A percentile compares a stretch with the other conserved stretches of the same genome.
phyloP scores from a whole-genome alignment of 1,284 basidiomycete species.

The Austroboletus rostrupii region DNA sequence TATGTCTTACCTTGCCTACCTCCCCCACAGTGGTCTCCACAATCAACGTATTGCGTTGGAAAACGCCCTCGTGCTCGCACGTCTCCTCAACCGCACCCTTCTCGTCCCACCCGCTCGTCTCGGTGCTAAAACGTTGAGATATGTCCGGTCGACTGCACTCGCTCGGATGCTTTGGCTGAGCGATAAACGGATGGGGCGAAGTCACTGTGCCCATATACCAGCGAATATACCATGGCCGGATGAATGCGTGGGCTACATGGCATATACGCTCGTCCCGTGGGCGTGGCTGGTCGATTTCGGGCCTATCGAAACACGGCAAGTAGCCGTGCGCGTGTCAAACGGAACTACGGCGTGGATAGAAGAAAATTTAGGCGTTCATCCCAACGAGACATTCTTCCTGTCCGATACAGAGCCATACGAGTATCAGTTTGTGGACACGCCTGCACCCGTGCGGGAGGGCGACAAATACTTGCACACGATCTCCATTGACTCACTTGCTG shows the following conservation, averaged over 20 bases:
- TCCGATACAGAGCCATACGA: conserved; percentile 58
- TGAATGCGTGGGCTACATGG: conserved; percentile 57
- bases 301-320: conserved; percentile 29
- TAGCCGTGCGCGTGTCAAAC: conserved; percentile 44
- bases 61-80: conserved; percentile 70
- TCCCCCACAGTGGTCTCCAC: conserved; percentile 79
- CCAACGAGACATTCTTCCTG: conserved; percentile 44
- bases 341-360: conserved; percentile 48
- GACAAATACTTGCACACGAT: conserved; percentile 44
- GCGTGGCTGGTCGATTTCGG: conserved; percentile 60
- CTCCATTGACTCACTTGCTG: conserved; percentile 14
- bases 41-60: conserved; percentile 82
- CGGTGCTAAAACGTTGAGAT: conserved; percentile 57
- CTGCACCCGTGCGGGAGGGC: conserved; percentile 22
- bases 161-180: conserved; percentile 44
- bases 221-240: conserved; percentile 33
- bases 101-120: conserved; percentile 70
- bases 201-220: conserved; percentile 44
- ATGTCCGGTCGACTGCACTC: conserved; percentile 59
- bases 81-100: conserved; percentile 68
- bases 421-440: conserved; percentile 60
- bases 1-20: conserved; percentile 54
- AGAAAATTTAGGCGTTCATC: conserved; percentile 37
- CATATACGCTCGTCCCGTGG: conserved; percentile 65
- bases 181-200: conserved; percentile 45